Percentiles rank a stretch among this genome's conserved stretches.
These are phyloP conservation scores for Zangia roseola DNA, from an alignment of 768 basidiomycete genomes.

Conservation along the genomic window DNA sequence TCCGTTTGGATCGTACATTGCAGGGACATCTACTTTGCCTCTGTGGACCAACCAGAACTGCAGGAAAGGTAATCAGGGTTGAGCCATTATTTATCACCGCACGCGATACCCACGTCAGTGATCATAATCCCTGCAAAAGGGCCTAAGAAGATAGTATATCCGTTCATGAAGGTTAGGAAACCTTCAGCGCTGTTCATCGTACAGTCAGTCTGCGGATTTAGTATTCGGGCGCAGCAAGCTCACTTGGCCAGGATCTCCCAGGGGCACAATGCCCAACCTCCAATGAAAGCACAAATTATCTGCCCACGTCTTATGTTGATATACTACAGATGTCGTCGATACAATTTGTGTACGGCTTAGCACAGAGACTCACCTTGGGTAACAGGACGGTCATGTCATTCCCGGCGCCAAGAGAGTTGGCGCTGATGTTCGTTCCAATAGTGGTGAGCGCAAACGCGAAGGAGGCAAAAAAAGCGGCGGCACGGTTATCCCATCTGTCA, in stretches of 20 bases:
- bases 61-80: slow-evolving; percentile 1
- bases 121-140: slow-evolving; percentile 80
- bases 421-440: slow-evolving; percentile 48
- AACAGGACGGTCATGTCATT: slow-evolving; percentile 82
- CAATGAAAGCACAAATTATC: slow-evolving; percentile 74
- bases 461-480: slow-evolving; percentile 80
- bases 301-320: slow-evolving; percentile 81
- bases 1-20: slow-evolving; percentile 79
- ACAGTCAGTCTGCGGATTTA: not conserved
- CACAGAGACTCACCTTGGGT: slow-evolving; percentile 51
- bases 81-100: not conserved
- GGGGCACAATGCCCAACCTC: slow-evolving; percentile 82
- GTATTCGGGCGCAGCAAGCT: not conserved
- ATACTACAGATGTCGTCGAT: slow-evolving; percentile 11
- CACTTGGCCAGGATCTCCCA: slow-evolving; percentile 75
- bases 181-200: slow-evolving; percentile 44
- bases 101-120: slow-evolving; percentile 44
- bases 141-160: slow-evolving; percentile 84
- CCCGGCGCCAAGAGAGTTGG: slow-evolving; percentile 67
- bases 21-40: slow-evolving; percentile 73
- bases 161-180: slow-evolving; percentile 77
- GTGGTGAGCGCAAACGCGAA: slow-evolving; percentile 56
- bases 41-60: slow-evolving; percentile 80
- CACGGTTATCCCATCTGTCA: slow-evolving; percentile 80
- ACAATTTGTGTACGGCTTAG: not conserved